Base-by-base conservation (phyloP, 1,284 basidiomycete genomes). In the Cutaneotrichosporon daszewskae region DNA sequence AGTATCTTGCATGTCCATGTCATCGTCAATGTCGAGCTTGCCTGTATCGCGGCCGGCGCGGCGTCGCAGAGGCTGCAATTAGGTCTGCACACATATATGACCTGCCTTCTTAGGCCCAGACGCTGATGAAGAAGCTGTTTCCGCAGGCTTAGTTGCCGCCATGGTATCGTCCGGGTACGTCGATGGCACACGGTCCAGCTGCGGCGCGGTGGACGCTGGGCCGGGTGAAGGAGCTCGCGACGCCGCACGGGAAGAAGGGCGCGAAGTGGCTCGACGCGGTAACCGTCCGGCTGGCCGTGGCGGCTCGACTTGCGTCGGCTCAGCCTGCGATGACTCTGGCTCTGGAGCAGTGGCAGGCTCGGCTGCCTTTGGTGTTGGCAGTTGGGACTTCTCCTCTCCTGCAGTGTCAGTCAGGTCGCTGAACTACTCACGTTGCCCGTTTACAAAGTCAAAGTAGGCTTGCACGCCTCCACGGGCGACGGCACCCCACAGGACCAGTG, bases 401-500 rank as follows among this genome's bases (percentile, higher is more conserved):
- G n/a, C n/a, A n/a, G n/a, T n/a, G n/a, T n/a, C n/a, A n/a, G n/a
- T n/a, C n/a, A n/a, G n/a, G n/a, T n/a, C n/a, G n/a, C n/a, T n/a
- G n/a, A n/a, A n/a, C n/a, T n/a, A n/a, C n/a, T n/a, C n/a, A n/a
- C n/a, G n/a, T n/a, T n/a, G n/a, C n/a, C n/a, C n/a, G n/a, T n/a
- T n/a, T n/a, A n/a, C n/a, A n/a, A n/a, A n/a, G n/a, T n/a, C n/a
- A 11, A 65, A 38, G 42, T 49, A 66, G 13, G 45, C 47, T 26
- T 44, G 19, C 5, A 62, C 57, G 12, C 55, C 44, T 2, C 49
- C 55, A 11, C 35, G n/a, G 12, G 34, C 47, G 3, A 62, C 53
- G 0, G 61, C 50, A 5, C 53, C 53, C 66, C 66, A 68, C 5
- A 56, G 28, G n/a, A 66, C 43, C 4, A 25, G 34, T 10, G 62